Conservation (phyloP, 441 rosid species). For the Gossypium laxum region DNA sequence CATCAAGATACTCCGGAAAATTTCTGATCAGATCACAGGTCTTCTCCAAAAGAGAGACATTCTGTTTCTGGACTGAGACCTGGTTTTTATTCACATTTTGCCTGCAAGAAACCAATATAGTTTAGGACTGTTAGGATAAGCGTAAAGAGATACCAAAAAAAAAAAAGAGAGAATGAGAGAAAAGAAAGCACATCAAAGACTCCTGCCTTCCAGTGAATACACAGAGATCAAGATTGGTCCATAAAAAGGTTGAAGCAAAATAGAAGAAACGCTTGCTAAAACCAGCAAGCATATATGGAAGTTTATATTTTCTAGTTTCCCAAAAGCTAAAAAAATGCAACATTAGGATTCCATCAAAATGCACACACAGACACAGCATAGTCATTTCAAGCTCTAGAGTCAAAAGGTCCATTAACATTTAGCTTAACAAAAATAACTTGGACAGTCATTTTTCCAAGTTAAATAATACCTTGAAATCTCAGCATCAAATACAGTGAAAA, state of each 20-base stretch:
- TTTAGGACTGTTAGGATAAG: not conserved
- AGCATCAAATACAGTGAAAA: conserved; percentile 92
- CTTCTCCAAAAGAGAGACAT: conserved; percentile 67
- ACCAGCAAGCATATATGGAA: not conserved
- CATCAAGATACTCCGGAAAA: conserved; percentile 83
- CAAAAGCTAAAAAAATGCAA: not conserved
- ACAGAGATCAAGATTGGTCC: not conserved
- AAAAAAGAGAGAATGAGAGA: no score
- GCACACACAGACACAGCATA: not conserved
- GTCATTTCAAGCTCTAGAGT: conserved; percentile 4
- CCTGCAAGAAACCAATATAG: conserved; percentile 33
- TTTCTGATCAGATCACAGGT: conserved; percentile 81
- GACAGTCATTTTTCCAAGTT: conserved; percentile 4
- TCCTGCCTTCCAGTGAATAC: conserved; percentile 2
- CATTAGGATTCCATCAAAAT: not conserved
- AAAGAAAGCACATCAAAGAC: not conserved
- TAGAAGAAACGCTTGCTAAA: not conserved
- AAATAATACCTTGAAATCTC: conserved; percentile 73
- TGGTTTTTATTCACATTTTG: conserved; percentile 52
- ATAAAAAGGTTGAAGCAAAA: not conserved
- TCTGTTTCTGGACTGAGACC: conserved; percentile 33
- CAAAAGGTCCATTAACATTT: not conserved
- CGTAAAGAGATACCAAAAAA: not conserved
- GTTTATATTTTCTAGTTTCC: not conserved
- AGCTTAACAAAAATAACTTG: not conserved